Conservation (phyloP, 1,139 yeast species). For the Protomyces arabidopsidicola region DNA sequence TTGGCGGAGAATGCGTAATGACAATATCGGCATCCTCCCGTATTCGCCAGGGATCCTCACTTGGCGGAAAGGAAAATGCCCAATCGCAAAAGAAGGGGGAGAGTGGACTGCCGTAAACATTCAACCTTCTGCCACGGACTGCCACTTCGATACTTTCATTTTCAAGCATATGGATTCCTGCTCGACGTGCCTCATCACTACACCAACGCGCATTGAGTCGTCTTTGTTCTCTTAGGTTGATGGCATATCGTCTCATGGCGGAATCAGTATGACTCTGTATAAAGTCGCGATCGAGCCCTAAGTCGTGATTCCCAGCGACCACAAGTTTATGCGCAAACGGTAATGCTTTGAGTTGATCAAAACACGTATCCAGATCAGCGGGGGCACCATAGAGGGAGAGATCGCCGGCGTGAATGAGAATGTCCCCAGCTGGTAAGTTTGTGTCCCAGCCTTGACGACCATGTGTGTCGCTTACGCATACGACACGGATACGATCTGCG, state of each 20-base stretch:
- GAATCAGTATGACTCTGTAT: conserved; percentile 1
- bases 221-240: neutral
- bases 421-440: conserved; percentile 15
- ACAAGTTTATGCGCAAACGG: conserved; percentile 18
- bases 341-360: conserved; percentile 10
- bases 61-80: conserved; percentile 20
- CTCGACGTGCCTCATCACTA: conserved; percentile 5
- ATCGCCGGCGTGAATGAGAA: conserved; percentile 24
- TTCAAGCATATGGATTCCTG: conserved; percentile 13
- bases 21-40: neutral
- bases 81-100: conserved; percentile 19
- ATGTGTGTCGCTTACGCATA: conserved; percentile 19
- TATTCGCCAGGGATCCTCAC: conserved; percentile 9
- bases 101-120: conserved; percentile 17
- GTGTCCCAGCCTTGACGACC: neutral
- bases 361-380: neutral
- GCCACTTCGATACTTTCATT: conserved; percentile 4
- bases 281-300: conserved; percentile 18
- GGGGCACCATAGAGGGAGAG: conserved; percentile 11
- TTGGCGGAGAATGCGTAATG: conserved; percentile 25
- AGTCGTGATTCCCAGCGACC: conserved; percentile 26
- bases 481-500: neutral
- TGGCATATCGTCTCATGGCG: neutral
- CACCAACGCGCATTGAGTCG: conserved; percentile 1
- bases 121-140: neutral